phyloP scores from a whole-genome alignment of 2,329 filamentous ascomycete species.

The Alternaria conjuncta region DNA sequence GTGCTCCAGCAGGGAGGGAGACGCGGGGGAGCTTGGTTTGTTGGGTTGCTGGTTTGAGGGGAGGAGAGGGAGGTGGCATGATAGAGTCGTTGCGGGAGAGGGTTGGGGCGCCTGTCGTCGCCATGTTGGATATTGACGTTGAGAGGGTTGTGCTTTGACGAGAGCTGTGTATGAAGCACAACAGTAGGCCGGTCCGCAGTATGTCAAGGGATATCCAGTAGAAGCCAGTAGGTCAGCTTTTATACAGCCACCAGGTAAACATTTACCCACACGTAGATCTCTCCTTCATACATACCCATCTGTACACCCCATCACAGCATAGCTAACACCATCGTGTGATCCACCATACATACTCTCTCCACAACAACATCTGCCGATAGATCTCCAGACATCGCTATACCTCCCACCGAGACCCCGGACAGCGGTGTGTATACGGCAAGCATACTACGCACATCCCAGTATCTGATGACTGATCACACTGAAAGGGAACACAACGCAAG shows the following conservation, averaged over 20 bases:
- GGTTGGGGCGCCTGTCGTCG: not conserved
- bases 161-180: not conserved
- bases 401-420: too few species aligned
- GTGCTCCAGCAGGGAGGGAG: constrained; percentile 12
- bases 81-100: not conserved
- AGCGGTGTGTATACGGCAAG: too few species aligned
- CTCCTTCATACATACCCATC: not conserved
- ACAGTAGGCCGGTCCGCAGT: not conserved
- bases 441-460: too few species aligned
- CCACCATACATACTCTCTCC: not conserved
- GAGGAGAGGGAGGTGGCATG: not conserved
- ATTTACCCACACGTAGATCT: not conserved
- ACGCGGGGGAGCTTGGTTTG: constrained; percentile 10
- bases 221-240: not conserved
- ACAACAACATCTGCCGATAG: not conserved
- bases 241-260: not conserved
- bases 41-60: not conserved
- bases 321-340: not conserved
- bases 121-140: not conserved
- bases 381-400: not conserved
- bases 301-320: not conserved
- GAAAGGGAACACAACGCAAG: too few species aligned
- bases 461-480: too few species aligned
- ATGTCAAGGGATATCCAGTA: not conserved
- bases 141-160: not conserved